Evolutionary conservation across 495 filamentous ascomycete species (phyloP).

Genomic region (Immersiella caudata): DNA sequence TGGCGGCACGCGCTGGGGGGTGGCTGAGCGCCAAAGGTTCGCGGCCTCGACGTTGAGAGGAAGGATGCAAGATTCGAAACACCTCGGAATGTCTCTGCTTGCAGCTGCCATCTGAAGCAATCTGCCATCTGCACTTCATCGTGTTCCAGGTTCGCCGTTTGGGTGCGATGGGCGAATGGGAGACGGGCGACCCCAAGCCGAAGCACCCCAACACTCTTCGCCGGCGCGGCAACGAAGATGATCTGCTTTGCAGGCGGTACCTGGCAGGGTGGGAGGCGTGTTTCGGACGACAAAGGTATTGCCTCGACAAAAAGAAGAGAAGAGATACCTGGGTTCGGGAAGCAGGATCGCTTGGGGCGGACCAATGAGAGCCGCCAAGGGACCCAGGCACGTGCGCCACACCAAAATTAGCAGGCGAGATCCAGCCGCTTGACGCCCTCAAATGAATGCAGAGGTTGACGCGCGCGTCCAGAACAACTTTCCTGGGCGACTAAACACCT

Average conservation of each 20-base stretch:
- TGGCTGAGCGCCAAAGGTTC: neutral
- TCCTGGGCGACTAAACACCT: slow-evolving; percentile 10
- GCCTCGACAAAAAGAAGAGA: neutral
- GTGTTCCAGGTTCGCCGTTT: neutral
- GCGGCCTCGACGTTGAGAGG: neutral
- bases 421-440: slow-evolving; percentile 16
- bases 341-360: slow-evolving; percentile 1
- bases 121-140: neutral
- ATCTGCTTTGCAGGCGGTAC: slow-evolving; percentile 29
- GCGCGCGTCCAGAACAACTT: slow-evolving; percentile 26
- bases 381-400: slow-evolving; percentile 16
- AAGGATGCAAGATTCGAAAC: neutral
- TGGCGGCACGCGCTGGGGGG: neutral
- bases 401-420: slow-evolving; percentile 24
- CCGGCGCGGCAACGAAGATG: slow-evolving; percentile 16
- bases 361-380: slow-evolving; percentile 10
- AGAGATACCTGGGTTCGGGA: slow-evolving; percentile 10
- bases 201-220: slow-evolving; percentile 5
- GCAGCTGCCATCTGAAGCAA: neutral
- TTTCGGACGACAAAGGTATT: slow-evolving; percentile 10
- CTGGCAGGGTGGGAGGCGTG: slow-evolving; percentile 18
- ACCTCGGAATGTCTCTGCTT: neutral
- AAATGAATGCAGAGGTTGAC: slow-evolving; percentile 22
- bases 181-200: slow-evolving; percentile 9
- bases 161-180: slow-evolving; percentile 2